Percentiles rank a stretch among this genome's conserved stretches.
These are phyloP conservation scores for Colletotrichum salicis DNA, from an alignment of 2,329 filamentous ascomycete genomes.

Conservation along the genomic window DNA sequence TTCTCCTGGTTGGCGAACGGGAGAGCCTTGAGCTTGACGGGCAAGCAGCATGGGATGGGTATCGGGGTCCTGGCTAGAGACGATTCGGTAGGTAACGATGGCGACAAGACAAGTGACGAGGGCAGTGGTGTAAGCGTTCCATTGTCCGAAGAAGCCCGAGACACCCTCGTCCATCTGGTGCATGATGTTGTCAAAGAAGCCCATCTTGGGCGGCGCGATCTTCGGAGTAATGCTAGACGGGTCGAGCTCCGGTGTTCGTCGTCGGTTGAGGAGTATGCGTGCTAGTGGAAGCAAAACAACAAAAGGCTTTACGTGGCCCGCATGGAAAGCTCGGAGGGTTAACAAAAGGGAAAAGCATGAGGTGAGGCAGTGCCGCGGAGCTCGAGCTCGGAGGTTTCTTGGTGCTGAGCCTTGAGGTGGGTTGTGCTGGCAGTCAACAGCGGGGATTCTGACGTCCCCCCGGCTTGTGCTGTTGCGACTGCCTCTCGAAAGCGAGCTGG, in stretches of 20 bases:
- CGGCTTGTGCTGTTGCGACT: slow-evolving; percentile 9
- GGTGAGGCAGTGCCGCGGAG: slow-evolving; percentile 30
- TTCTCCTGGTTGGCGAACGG: slow-evolving; percentile 84
- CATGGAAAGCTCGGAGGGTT: slow-evolving; percentile 29
- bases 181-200: slow-evolving; percentile 64
- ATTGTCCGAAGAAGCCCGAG: slow-evolving; percentile 77
- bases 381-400: slow-evolving; percentile 32
- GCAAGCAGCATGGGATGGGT: slow-evolving; percentile 91
- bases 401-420: slow-evolving; percentile 22
- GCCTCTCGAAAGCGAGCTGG: slow-evolving; percentile 12
- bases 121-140: slow-evolving; percentile 83
- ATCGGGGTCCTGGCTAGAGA: slow-evolving; percentile 83
- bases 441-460: slow-evolving; percentile 33
- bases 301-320: slow-evolving; percentile 29
- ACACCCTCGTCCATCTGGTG: slow-evolving; percentile 78
- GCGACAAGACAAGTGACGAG: slow-evolving; percentile 74
- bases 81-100: slow-evolving; percentile 76
- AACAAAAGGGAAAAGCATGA: slow-evolving; percentile 4
- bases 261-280: neutral
- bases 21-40: slow-evolving; percentile 81
- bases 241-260: neutral
- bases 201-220: slow-evolving; percentile 45
- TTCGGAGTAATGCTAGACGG: neutral
- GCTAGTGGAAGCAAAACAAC: neutral
- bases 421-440: slow-evolving; percentile 29